Percentiles rank a stretch among this genome's conserved stretches.
Conservation (phyloP, 805 yeast species). For the Ogataea polymorpha region DNA sequence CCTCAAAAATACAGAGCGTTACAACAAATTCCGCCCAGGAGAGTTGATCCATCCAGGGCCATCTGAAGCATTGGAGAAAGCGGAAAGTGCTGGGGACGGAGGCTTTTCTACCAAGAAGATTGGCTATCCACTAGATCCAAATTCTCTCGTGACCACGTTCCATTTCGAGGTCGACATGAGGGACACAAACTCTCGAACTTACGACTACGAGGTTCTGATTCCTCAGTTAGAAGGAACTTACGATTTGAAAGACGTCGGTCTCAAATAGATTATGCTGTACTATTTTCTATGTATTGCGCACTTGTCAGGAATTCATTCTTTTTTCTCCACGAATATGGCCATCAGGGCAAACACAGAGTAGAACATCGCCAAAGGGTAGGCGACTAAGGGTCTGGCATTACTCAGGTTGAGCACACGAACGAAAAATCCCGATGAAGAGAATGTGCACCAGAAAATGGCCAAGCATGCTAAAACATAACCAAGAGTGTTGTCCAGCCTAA, state of each 20-base stretch:
- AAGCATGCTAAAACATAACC: constrained; percentile 71
- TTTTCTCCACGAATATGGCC: constrained; percentile 68
- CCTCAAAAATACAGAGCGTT: constrained; percentile 16
- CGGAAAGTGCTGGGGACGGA: constrained; percentile 5
- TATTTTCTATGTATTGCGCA: constrained; percentile 5
- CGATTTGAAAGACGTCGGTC: constrained; percentile 6
- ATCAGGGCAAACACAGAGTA: constrained; percentile 92
- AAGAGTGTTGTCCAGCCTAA: constrained; percentile 63
- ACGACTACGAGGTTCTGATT: constrained; percentile 65
- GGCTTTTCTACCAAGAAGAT: constrained; percentile 21
- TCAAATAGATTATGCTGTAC: constrained; percentile 8
- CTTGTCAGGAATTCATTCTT: constrained; percentile 11
- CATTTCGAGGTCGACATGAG: constrained; percentile 66
- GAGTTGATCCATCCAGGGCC: constrained; percentile 44
- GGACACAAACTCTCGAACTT: constrained; percentile 49
- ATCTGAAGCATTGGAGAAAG: constrained; percentile 19
- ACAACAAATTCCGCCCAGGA: constrained; percentile 18
- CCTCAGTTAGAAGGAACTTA: constrained; percentile 40
- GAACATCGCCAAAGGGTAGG: constrained; percentile 88
- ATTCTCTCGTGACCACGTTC: constrained; percentile 63
- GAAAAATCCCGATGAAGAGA: constrained; percentile 89
- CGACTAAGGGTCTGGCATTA: constrained; percentile 85
- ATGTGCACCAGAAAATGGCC: constrained; percentile 86
- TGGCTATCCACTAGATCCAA: constrained; percentile 53
- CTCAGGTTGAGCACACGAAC: constrained; percentile 78